phyloP scores from a whole-genome alignment of 2,329 filamentous ascomycete species.

The Hypoxylon rubiginosum region DNA sequence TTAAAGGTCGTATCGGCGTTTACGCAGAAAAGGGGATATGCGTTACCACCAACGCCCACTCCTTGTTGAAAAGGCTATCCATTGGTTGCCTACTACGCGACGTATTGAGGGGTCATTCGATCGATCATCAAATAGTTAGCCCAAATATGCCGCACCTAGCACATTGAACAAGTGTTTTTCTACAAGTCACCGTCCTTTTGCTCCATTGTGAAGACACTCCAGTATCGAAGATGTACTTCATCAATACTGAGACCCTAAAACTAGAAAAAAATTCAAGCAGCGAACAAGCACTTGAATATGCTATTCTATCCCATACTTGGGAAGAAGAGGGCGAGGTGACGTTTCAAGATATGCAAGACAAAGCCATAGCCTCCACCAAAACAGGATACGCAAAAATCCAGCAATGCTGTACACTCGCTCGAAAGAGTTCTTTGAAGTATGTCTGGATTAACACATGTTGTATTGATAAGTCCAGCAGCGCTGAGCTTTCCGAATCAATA shows the following conservation, averaged over 20 bases:
- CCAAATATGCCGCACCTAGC: not conserved
- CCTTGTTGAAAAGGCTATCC: not conserved
- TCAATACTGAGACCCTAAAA: not conserved
- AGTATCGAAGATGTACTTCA: not conserved
- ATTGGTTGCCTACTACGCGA: no score
- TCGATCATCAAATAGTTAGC: slow-evolving; percentile 37
- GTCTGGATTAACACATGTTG: slow-evolving; percentile 35
- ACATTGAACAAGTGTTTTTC: not conserved
- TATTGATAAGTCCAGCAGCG: slow-evolving; percentile 30
- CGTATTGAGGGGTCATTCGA: no score
- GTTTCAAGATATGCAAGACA: slow-evolving; percentile 12
- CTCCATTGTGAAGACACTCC: not conserved
- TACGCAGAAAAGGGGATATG: no score
- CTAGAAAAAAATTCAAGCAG: not conserved
- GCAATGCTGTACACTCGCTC: not conserved
- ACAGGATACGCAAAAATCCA: slow-evolving; percentile 16
- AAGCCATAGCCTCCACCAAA: not conserved
- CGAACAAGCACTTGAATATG: slow-evolving; percentile 7
- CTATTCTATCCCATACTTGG: slow-evolving; percentile 31
- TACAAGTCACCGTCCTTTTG: not conserved
- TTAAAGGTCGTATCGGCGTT: no score
- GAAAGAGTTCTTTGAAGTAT: not conserved
- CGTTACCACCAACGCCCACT: no score
- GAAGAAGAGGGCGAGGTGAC: slow-evolving; percentile 15
- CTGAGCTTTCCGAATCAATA: slow-evolving; percentile 28